phyloP scores from a whole-genome alignment of 352 stramenopile species.

The Phytophthora fragariae region DNA sequence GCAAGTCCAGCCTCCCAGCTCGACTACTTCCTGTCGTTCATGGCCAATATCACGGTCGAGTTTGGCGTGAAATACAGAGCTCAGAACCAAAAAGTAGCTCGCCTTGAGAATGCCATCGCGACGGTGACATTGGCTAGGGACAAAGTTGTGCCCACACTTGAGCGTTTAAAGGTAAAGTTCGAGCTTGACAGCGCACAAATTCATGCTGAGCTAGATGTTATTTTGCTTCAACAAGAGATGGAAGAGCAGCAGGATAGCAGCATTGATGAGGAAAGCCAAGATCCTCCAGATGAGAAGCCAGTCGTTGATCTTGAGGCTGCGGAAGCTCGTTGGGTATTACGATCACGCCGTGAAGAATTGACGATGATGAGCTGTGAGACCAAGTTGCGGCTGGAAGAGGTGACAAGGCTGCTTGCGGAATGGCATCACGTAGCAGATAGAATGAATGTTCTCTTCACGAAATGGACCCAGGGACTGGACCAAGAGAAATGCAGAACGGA shows the following conservation, averaged over 20 bases:
- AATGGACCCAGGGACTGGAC: conserved; percentile 26
- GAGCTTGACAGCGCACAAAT: conserved; percentile 12
- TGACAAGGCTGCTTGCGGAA: conserved; percentile 5
- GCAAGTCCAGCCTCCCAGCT: conserved; percentile 23
- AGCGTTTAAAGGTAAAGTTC: conserved; percentile 8
- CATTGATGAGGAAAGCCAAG: background rate
- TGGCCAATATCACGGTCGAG: conserved; percentile 21
- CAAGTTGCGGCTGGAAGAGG: conserved; percentile 15
- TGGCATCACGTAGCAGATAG: conserved; percentile 26
- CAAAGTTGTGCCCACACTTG: conserved; percentile 27
- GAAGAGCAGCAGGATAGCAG: background rate
- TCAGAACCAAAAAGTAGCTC: conserved; percentile 8
- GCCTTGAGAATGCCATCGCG: conserved; percentile 15
- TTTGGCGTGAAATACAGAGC: conserved; percentile 4
- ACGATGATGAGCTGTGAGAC: conserved; percentile 30
- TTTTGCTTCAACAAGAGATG: background rate
- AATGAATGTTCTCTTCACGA: conserved; percentile 8
- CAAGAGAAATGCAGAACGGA: conserved; percentile 17
- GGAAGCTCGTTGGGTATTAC: conserved; percentile 18
- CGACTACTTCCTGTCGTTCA: conserved; percentile 38
- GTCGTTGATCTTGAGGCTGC: background rate
- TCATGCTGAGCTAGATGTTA: conserved; percentile 9
- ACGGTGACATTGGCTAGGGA: conserved; percentile 21
- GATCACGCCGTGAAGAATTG: conserved; percentile 35
- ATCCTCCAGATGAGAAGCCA: background rate